These are phyloP conservation scores for Penicillium crustosum DNA, from an alignment of 2,329 filamentous ascomycete genomes.

Conservation along the genomic window DNA sequence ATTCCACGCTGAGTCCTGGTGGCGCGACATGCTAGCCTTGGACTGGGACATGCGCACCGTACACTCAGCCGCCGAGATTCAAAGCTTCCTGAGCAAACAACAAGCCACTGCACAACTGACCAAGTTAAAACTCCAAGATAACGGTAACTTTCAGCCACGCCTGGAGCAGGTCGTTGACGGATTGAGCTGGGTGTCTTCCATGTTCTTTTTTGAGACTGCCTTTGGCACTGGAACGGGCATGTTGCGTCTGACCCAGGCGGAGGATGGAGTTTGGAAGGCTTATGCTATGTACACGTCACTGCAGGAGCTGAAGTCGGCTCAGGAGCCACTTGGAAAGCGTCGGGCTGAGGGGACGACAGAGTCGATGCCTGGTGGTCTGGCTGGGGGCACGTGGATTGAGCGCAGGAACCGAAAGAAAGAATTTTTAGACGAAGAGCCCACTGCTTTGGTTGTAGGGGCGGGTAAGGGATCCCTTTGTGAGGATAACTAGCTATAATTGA, in stretches of 20 bases:
- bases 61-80: slow-evolving; percentile 32
- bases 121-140: slow-evolving; percentile 33
- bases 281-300: slow-evolving; percentile 42
- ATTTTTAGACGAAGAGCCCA: slow-evolving; percentile 39
- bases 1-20: slow-evolving; percentile 43
- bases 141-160: slow-evolving; percentile 34
- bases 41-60: slow-evolving; percentile 44
- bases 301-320: slow-evolving; percentile 36
- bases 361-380: slow-evolving; percentile 34
- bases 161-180: slow-evolving; percentile 31
- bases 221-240: slow-evolving; percentile 39
- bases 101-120: slow-evolving; percentile 31
- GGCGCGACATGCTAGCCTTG: slow-evolving; percentile 43
- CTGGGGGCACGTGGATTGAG: slow-evolving; percentile 41
- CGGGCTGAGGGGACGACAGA: slow-evolving; percentile 38
- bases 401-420: slow-evolving; percentile 33
- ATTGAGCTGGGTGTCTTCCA: slow-evolving; percentile 38
- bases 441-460: slow-evolving; percentile 45
- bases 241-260: slow-evolving; percentile 35
- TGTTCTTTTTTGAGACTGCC: slow-evolving; percentile 43
- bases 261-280: slow-evolving; percentile 36
- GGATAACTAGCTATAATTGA: background rate
- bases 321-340: slow-evolving; percentile 35
- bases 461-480: slow-evolving; percentile 24
- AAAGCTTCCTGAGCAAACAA: slow-evolving; percentile 30